phyloP scores from a whole-genome alignment of 768 basidiomycete species.

The Xerocomellus dryophilus region DNA sequence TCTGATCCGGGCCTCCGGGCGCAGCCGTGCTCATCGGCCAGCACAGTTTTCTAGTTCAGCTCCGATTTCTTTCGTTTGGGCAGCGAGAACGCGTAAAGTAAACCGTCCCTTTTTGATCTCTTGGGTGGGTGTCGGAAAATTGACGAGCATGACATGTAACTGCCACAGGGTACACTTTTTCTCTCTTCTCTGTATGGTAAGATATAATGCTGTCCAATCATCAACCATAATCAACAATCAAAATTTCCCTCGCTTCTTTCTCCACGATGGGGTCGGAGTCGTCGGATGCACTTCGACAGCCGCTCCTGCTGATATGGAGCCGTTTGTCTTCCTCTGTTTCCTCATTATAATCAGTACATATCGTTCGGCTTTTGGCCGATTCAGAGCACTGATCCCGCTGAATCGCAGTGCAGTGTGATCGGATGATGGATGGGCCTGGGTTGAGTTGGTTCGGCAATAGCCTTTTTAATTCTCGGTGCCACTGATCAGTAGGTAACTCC shows the following conservation, averaged over 20 bases:
- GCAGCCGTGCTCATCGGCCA: neutral
- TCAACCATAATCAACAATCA: neutral
- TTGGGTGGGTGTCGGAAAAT: neutral
- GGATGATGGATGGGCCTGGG: too few species aligned
- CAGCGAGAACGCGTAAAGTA: neutral
- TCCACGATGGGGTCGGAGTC: conserved; percentile 17
- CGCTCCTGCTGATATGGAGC: neutral
- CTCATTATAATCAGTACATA: neutral
- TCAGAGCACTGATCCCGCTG: neutral
- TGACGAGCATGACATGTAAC: neutral
- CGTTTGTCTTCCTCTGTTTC: neutral
- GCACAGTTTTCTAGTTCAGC: neutral
- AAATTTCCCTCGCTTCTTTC: conserved; percentile 10
- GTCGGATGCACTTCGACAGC: too few species aligned
- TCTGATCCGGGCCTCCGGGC: too few species aligned
- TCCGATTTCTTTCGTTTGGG: neutral
- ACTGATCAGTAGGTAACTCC: too few species aligned
- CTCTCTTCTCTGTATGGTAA: conserved; percentile 3
- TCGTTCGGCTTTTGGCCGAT: neutral
- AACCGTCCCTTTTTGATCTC: neutral
- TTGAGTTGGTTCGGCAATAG: too few species aligned
- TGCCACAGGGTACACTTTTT: neutral
- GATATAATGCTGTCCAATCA: neutral
- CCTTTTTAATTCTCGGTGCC: too few species aligned
- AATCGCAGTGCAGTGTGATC: too few species aligned